phyloP scores from a whole-genome alignment of 768 basidiomycete genomes.

The Lentinus tigrinus region DNA sequence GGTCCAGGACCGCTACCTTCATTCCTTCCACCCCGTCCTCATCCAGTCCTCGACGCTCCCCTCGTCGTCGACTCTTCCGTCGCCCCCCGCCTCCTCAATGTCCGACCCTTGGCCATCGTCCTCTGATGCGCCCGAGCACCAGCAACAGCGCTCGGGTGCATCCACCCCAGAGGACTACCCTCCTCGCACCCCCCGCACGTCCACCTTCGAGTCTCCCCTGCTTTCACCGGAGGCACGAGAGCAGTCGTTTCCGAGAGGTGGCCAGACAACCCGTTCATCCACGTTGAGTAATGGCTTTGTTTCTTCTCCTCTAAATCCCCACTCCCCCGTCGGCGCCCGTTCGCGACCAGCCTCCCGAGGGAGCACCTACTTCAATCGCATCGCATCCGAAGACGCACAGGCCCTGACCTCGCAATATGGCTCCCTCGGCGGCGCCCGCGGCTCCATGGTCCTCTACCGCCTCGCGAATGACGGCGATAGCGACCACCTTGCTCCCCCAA shows the following conservation, averaged over 20 bases:
- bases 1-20: not conserved
- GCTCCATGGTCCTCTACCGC: constrained; percentile 70
- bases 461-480: constrained; percentile 43
- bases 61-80: not conserved
- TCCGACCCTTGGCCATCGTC: constrained; percentile 12
- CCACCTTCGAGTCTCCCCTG: constrained; percentile 32
- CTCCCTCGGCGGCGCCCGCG: constrained; percentile 35
- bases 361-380: constrained; percentile 41
- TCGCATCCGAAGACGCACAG: constrained; percentile 45
- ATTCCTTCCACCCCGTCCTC: not conserved
- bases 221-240: constrained; percentile 22
- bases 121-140: constrained; percentile 15
- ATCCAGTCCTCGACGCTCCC: constrained; percentile 3
- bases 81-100: not conserved
- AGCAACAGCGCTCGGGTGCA: constrained; percentile 13
- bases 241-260: constrained; percentile 5
- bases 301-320: constrained; percentile 56
- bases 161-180: constrained; percentile 18
- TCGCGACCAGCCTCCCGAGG: constrained; percentile 40
- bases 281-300: constrained; percentile 36
- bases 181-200: constrained; percentile 21
- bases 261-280: constrained; percentile 27
- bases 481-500: constrained; percentile 34
- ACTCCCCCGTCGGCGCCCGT: constrained; percentile 31
- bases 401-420: constrained; percentile 36